phyloP scores from a whole-genome alignment of 129 eudicot species.

The Arctium minus region DNA sequence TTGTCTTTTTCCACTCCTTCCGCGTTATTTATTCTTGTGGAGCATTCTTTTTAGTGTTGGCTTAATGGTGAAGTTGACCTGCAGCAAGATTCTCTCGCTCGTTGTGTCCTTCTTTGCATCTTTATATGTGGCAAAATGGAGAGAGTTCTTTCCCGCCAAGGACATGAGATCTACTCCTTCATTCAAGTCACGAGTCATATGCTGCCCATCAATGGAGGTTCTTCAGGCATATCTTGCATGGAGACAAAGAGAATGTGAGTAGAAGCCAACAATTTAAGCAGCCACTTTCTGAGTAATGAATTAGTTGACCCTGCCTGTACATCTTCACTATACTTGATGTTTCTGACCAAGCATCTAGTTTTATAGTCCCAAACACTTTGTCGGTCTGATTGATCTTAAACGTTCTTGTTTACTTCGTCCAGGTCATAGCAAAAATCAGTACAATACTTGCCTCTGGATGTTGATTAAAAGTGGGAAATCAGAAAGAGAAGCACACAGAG shows the following conservation, averaged over 20 bases:
- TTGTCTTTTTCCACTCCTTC: background rate
- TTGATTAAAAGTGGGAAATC: conserved; percentile 56
- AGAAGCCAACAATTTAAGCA: background rate
- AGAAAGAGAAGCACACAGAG: conserved; percentile 61
- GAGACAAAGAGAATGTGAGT: conserved; percentile 86
- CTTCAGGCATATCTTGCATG: conserved; percentile 85
- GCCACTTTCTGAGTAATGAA: background rate
- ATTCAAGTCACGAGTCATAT: conserved; percentile 55
- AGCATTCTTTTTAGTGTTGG: background rate
- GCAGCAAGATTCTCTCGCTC: conserved; percentile 91
- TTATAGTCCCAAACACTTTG: background rate
- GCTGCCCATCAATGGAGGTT: conserved; percentile 73
- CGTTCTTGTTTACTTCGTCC: conserved; percentile 6
- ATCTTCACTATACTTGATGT: background rate
- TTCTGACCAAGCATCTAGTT: background rate
- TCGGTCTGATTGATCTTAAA: background rate
- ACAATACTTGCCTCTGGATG: conserved; percentile 73
- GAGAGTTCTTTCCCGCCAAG: conserved; percentile 49
- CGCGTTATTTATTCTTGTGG: background rate
- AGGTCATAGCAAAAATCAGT: conserved; percentile 70
- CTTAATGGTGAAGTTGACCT: conserved; percentile 15
- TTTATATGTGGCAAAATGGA: conserved; percentile 64
- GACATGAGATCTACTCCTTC: conserved; percentile 59
- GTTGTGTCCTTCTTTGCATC: conserved; percentile 74
- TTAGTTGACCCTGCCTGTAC: background rate